Conservation (phyloP, 768 basidiomycete genomes). For the Neoboletus subvelutipes region DNA sequence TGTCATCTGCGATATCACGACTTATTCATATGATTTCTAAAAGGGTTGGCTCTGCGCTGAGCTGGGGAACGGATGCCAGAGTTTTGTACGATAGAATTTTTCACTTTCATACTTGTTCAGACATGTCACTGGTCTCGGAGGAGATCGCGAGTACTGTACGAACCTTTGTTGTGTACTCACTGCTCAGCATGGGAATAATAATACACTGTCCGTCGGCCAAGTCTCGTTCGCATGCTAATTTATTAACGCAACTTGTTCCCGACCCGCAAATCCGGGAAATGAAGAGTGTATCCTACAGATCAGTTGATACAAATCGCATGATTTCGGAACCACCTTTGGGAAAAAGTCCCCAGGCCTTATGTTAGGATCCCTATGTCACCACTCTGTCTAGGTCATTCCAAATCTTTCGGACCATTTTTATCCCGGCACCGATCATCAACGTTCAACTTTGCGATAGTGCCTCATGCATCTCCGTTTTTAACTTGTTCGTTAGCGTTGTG, state of each 20-base stretch:
- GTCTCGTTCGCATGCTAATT: neutral
- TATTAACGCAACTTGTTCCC: neutral
- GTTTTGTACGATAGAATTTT: neutral
- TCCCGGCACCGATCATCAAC: conserved; percentile 78
- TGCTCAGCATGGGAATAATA: conserved; percentile 1
- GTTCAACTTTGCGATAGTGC: conserved; percentile 84
- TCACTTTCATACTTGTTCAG: neutral
- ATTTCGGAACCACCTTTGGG: neutral
- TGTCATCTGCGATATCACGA: neutral
- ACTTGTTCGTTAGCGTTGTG: conserved; percentile 69
- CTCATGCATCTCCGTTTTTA: conserved; percentile 78
- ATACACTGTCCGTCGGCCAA: neutral
- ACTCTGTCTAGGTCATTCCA: neutral
- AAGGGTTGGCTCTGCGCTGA: neutral
- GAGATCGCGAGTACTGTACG: no score
- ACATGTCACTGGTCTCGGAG: neutral
- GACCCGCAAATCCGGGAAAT: no score
- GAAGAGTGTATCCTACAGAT: neutral
- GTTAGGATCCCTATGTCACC: neutral
- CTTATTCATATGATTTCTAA: neutral
- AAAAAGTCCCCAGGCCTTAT: neutral
- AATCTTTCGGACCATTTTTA: conserved; percentile 59
- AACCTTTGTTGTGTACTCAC: no score
- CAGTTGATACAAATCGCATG: neutral
- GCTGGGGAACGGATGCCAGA: neutral